Base-by-base conservation (phyloP, 139 green algal species). In the Tetradesmus lagerheimii region DNA sequence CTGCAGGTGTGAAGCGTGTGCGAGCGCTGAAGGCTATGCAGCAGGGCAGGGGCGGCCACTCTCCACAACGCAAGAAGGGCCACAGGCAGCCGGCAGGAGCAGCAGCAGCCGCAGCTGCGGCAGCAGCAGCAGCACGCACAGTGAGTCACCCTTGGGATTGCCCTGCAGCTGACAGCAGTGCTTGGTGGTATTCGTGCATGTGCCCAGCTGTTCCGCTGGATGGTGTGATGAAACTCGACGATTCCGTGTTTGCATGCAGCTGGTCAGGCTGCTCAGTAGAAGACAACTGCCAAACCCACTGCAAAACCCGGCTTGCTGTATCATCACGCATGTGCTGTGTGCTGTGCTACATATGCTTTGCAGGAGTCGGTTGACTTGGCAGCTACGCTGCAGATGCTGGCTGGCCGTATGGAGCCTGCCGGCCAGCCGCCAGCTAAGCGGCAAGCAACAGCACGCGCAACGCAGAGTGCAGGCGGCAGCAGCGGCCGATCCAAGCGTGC, bases 1-100 rank as follows among this genome's bases (percentile, higher is more conserved):
- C 31, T 85, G 79, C 29, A 85, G 79, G 81, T 23, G 96, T 98
- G 79, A 95, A 95, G 89, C 89, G 86, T 45, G 89, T 92, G 45
- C 88, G 93, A 29, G 92, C 89, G 71, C 71, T 95, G 20, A 90
- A 92, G 20, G 93, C 93, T n/a, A 80, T 93, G 88, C 78, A 91
- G 47, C 90, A 95, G 77, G 93, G 92, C 57, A 45, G n/a, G 2
- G 45, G 74, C 1, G 83, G 83, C 41, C 57, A 78, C 57, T 53
- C 35, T 0, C 23, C 83, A n/a, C 64, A 80, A 23, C 25, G 35
- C 64, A 88, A 88, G 83, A 88, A 88, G 41, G 62, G 27, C 57
- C 57, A 71, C 57, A 71, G 57, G 57, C 57, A 71, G 57, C 57
- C 57, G 1, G 23, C 57, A 71, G 57, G 57, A 71, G 57, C 57